Conservation (phyloP, 805 yeast genomes). For the Ogataea siamensis region DNA sequence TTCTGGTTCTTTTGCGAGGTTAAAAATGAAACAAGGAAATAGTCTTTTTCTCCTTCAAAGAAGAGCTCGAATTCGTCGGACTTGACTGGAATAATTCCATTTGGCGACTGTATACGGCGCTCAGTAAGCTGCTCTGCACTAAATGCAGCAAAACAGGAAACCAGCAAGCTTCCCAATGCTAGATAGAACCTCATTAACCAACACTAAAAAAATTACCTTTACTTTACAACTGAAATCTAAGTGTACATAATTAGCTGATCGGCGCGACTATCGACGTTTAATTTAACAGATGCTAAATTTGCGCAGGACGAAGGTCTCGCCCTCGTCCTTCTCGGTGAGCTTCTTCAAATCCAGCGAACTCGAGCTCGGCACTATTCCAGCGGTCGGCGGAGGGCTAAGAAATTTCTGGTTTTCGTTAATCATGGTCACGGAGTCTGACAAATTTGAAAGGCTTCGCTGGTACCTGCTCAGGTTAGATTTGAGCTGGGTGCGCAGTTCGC, state of each 20-base stretch:
- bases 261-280: conserved; percentile 7
- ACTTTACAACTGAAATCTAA: background rate
- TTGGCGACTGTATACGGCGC: conserved; percentile 17
- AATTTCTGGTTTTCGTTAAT: conserved; percentile 23
- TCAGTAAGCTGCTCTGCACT: conserved; percentile 17
- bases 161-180: conserved; percentile 1
- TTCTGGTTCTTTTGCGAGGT: conserved; percentile 42
- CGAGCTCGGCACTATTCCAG: background rate
- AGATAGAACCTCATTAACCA: conserved; percentile 1
- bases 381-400: conserved; percentile 5
- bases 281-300: conserved; percentile 12
- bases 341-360: conserved; percentile 10
- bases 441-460: conserved; percentile 16
- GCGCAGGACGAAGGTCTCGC: conserved; percentile 20
- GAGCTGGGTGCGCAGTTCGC: conserved; percentile 18
- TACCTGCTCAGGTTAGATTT: conserved; percentile 16
- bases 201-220: background rate
- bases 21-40: conserved; percentile 49
- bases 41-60: conserved; percentile 49
- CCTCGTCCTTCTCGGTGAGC: conserved; percentile 10
- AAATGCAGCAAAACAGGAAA: conserved; percentile 13
- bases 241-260: background rate
- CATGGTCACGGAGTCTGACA: conserved; percentile 24
- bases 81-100: conserved; percentile 42
- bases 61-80: conserved; percentile 40